These are phyloP conservation scores for Lenwebbia sp. DNA, from an alignment of 345 rosid genomes.

Conservation along the genomic window DNA sequence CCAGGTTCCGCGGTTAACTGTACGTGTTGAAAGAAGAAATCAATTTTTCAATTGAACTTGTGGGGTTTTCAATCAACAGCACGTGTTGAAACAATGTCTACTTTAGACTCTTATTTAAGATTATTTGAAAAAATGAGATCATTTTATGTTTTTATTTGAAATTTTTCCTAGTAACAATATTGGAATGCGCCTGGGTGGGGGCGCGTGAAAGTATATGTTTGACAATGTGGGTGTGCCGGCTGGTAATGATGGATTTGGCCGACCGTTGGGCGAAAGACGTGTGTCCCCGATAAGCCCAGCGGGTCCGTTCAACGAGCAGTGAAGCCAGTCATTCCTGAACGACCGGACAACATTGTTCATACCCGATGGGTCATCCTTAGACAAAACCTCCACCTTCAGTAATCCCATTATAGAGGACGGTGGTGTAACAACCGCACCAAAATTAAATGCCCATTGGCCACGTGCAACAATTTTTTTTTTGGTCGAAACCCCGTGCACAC, in stretches of 20 bases:
- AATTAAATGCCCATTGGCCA: not conserved
- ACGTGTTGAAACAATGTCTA: too few species aligned
- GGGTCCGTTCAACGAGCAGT: not conserved
- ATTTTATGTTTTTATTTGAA: too few species aligned
- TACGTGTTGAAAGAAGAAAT: not conserved
- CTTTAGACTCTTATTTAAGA: too few species aligned
- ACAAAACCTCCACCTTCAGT: not conserved
- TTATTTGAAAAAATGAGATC: too few species aligned
- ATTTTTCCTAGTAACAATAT: not conserved
- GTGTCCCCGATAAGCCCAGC: not conserved
- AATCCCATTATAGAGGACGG: not conserved
- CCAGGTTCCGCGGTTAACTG: conserved; percentile 63
- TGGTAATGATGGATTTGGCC: not conserved
- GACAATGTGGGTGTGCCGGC: not conserved
- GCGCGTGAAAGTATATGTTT: not conserved
- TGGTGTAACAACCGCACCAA: not conserved
- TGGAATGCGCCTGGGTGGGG: not conserved
- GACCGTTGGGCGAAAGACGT: not conserved
- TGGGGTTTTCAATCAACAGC: not conserved
- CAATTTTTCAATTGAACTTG: not conserved
- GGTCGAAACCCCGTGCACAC: not conserved
- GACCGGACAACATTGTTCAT: not conserved
- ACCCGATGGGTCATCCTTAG: not conserved
- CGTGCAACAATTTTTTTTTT: not conserved
- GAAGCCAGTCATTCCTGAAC: not conserved